phyloP scores from a whole-genome alignment of 2,329 filamentous ascomycete species.

The Dactylonectria estremocensis region DNA sequence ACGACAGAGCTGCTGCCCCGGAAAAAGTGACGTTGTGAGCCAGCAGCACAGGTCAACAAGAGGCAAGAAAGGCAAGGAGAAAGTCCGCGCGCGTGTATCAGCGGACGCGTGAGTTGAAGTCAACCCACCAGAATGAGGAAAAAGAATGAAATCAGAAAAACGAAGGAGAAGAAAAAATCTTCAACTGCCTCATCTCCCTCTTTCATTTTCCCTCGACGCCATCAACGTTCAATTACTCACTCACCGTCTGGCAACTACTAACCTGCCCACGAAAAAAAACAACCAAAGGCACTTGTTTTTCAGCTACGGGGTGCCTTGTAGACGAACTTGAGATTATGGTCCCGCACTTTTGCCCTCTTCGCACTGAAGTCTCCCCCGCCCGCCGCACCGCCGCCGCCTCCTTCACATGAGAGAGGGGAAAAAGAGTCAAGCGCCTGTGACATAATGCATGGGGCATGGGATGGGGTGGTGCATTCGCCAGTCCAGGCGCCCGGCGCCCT shows the following conservation, averaged over 20 bases:
- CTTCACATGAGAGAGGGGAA: constrained; percentile 10
- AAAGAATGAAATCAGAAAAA: background rate
- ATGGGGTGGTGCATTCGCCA: constrained; percentile 2
- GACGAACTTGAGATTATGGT: constrained; percentile 24
- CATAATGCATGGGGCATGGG: constrained; percentile 7
- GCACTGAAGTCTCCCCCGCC: background rate
- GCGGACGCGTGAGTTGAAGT: background rate
- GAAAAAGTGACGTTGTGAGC: background rate
- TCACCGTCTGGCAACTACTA: background rate
- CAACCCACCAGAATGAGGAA: background rate
- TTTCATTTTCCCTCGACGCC: background rate
- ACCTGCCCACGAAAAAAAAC: background rate
- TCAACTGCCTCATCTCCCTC: constrained; percentile 1
- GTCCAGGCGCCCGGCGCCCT: constrained; percentile 16
- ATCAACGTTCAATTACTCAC: background rate
- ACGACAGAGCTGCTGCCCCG: background rate
- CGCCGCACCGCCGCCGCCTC: background rate
- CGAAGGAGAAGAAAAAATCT: background rate
- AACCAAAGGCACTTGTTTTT: constrained; percentile 3
- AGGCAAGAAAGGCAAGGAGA: background rate
- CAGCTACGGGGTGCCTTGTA: constrained; percentile 21
- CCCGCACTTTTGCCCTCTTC: constrained; percentile 4
- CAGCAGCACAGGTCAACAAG: background rate
- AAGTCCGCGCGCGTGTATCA: background rate
- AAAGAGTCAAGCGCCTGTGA: constrained; percentile 6